These are phyloP conservation scores for Lithocarpus polystachyus DNA, from an alignment of 306 rosid species.

Conservation along the genomic window DNA sequence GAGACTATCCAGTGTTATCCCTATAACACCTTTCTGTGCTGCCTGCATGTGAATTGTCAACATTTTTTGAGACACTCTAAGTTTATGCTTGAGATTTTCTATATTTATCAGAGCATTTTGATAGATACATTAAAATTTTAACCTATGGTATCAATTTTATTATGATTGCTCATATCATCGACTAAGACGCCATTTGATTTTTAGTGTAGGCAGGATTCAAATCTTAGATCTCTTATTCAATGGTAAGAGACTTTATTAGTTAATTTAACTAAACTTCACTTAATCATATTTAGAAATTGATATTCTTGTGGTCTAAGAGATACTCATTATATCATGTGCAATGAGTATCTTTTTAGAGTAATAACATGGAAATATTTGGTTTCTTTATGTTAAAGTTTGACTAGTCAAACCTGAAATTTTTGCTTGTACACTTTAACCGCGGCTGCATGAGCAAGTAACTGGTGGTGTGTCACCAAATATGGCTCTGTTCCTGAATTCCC, in stretches of 20 bases:
- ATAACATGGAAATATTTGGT: not conserved
- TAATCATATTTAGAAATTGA: not conserved
- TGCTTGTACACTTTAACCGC: constrained; percentile 43
- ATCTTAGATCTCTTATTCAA: no score
- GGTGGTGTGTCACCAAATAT: constrained; percentile 55
- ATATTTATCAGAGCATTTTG: no score
- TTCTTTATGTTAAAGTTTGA: no score
- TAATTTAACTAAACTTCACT: no score
- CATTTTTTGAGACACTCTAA: no score
- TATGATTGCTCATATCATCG: no score
- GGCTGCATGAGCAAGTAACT: constrained; percentile 62
- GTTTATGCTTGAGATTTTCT: no score
- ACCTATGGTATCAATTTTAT: no score
- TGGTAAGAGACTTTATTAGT: no score
- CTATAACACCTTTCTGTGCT: constrained; percentile 59
- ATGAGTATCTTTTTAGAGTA: not conserved
- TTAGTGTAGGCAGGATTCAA: no score
- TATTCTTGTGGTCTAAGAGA: not conserved
- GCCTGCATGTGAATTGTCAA: constrained; percentile 20
- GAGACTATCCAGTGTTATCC: constrained; percentile 41
- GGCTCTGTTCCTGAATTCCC: constrained; percentile 74
- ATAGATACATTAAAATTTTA: no score
- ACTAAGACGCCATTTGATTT: no score
- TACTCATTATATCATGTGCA: not conserved
- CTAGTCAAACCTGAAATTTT: constrained; percentile 49